phyloP scores from a whole-genome alignment of 148 eudicot genomes.

The Gaultheria prostrata region DNA sequence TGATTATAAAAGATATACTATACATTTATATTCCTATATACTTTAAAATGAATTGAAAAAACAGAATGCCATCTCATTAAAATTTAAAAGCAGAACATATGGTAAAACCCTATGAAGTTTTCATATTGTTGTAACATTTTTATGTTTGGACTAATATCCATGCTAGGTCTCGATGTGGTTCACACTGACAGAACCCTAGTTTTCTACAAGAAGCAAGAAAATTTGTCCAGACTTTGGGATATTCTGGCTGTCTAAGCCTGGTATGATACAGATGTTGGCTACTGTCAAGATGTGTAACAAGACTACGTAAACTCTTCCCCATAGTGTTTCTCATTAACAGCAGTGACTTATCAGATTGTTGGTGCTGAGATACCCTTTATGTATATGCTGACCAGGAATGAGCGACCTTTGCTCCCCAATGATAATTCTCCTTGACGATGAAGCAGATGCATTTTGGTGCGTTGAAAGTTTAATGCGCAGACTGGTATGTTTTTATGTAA shows the following conservation, averaged over 20 bases:
- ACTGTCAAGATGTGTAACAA: conserved; percentile 81
- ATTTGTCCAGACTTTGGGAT: conserved; percentile 93
- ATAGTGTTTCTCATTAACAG: neutral
- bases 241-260: conserved; percentile 84
- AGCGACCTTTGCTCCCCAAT: conserved; percentile 98
- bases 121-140: conserved; percentile 21
- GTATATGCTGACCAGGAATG: conserved; percentile 62
- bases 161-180: conserved; percentile 87
- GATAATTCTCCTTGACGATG: conserved; percentile 83
- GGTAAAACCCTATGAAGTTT: neutral
- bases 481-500: conserved; percentile 49
- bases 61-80: neutral
- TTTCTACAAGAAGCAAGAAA: conserved; percentile 84
- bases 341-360: neutral
- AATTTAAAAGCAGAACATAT: neutral
- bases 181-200: conserved; percentile 89
- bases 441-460: conserved; percentile 98
- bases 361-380: conserved; percentile 19
- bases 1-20: neutral
- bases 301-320: neutral
- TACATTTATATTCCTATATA: too few species aligned
- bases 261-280: conserved; percentile 88
- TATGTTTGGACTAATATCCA: conserved; percentile 19
- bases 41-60: neutral
- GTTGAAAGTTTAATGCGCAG: conserved; percentile 94